Percentiles rank a stretch among this genome's conserved stretches.
phyloP scores from a whole-genome alignment of 352 stramenopile genomes.

The Achlya hypogyna region DNA sequence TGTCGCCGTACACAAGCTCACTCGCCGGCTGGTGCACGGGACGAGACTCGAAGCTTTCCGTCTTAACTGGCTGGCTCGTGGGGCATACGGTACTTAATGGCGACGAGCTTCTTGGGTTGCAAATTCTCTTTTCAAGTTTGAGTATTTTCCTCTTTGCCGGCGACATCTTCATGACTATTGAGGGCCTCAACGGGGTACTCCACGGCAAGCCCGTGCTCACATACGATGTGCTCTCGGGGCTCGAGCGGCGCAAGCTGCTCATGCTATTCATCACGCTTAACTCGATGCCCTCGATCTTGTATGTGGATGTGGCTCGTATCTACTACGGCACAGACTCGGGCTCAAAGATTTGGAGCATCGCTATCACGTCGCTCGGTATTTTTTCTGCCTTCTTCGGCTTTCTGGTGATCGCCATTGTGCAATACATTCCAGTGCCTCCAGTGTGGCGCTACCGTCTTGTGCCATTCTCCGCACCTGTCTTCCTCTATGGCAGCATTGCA shows the following conservation, averaged over 20 bases:
- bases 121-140: neutral
- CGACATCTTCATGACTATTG: constrained; percentile 11
- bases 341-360: constrained; percentile 8
- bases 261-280: neutral
- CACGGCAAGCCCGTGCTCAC: constrained; percentile 9
- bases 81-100: neutral
- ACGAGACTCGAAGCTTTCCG: neutral
- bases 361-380: constrained; percentile 1
- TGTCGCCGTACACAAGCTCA: neutral
- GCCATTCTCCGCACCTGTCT: neutral
- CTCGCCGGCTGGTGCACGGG: constrained; percentile 10
- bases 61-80: neutral
- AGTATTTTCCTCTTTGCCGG: neutral
- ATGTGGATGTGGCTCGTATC: constrained; percentile 8
- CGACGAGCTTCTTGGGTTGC: neutral
- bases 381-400: neutral
- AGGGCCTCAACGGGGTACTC: neutral
- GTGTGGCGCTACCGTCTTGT: neutral
- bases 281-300: neutral
- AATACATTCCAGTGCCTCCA: neutral
- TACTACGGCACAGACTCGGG: constrained; percentile 8
- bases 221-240: constrained; percentile 9
- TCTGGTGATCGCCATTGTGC: neutral
- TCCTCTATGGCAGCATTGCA: neutral
- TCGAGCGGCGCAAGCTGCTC: constrained; percentile 13